phyloP scores from a whole-genome alignment of 2,329 filamentous ascomycete genomes.

The Monosporascus sp. region DNA sequence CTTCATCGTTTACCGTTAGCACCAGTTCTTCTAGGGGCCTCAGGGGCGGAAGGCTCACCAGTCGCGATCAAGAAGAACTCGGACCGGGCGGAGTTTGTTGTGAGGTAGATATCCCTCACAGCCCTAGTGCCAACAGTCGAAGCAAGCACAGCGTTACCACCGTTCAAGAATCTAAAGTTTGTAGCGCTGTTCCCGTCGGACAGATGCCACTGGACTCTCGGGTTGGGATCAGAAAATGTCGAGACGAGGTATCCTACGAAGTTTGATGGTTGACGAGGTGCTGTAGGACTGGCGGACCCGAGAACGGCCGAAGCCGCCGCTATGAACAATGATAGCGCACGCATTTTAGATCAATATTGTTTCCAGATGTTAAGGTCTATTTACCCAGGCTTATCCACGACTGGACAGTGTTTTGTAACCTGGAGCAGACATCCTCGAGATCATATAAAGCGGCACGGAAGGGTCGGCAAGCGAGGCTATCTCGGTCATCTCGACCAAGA shows the following conservation, averaged over 20 bases:
- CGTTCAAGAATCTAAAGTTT: conserved; percentile 28
- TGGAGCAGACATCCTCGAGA: no score
- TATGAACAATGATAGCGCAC: no score
- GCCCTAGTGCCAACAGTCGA: conserved; percentile 30
- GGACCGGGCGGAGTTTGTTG: conserved; percentile 27
- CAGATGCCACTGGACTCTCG: conserved; percentile 29
- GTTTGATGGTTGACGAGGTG: conserved; percentile 8
- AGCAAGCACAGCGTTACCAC: conserved; percentile 25
- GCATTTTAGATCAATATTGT: no score
- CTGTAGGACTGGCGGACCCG: conserved; percentile 6
- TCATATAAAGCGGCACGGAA: no score
- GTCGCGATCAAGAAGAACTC: conserved; percentile 32
- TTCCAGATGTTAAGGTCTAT: no score
- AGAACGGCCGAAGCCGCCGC: conserved; percentile 4
- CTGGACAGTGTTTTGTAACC: no score
- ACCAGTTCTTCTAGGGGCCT: neutral
- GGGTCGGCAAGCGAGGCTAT: no score
- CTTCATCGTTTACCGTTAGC: conserved; percentile 14
- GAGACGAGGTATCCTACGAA: conserved; percentile 32
- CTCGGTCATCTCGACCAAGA: no score
- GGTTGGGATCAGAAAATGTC: conserved; percentile 29
- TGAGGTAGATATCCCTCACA: conserved; percentile 31
- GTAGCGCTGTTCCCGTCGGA: conserved; percentile 27
- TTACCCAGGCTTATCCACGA: no score
- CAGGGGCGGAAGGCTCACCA: conserved; percentile 17